Percentiles rank a stretch among this genome's conserved stretches.
Conservation (phyloP, 75 land plant species). For the Picea sitchensis region DNA sequence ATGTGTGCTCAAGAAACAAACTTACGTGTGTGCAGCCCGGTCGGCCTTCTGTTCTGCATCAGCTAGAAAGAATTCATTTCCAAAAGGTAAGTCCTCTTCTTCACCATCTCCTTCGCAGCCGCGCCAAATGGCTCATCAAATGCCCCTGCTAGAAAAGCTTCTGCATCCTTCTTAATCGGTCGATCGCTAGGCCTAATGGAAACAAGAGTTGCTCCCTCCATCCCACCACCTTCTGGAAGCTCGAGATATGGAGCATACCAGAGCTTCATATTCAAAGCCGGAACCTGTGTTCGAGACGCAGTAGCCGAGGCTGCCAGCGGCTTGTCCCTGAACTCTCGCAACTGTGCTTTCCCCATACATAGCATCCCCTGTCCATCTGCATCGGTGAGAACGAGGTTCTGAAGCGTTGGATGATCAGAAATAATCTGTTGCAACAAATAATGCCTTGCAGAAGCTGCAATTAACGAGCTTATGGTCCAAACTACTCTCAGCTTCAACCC, state of each 20-base stretch:
- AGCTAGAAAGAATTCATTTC: constrained; percentile 62
- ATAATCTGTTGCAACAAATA: constrained; percentile 54
- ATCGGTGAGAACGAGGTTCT: constrained; percentile 48
- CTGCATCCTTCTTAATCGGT: constrained; percentile 38
- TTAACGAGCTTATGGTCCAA: constrained; percentile 75
- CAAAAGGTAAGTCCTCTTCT: constrained; percentile 51
- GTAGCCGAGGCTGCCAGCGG: constrained; percentile 55
- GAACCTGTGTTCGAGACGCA: constrained; percentile 56
- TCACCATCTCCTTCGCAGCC: constrained; percentile 34
- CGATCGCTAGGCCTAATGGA: constrained; percentile 44
- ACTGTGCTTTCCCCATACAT: constrained; percentile 67
- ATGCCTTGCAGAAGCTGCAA: constrained; percentile 73
- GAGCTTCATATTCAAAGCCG: constrained; percentile 60
- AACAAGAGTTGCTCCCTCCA: constrained; percentile 57
- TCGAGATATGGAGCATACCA: constrained; percentile 60
- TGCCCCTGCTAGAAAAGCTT: constrained; percentile 40
- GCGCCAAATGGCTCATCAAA: constrained; percentile 52
- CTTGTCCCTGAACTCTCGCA: constrained; percentile 58
- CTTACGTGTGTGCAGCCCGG: too few relatives aligned
- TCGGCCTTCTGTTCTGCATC: too few relatives aligned
- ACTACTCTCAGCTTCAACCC: constrained; percentile 67
- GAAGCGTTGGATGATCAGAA: constrained; percentile 54
- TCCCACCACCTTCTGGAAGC: constrained; percentile 42
- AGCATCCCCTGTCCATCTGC: constrained; percentile 71
- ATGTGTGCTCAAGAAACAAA: too few relatives aligned